A percentile compares a stretch with the other conserved stretches of the same genome.
These are phyloP conservation scores for Corrigiola litoralis DNA, from an alignment of 179 eudicot species.

Conservation along the genomic window DNA sequence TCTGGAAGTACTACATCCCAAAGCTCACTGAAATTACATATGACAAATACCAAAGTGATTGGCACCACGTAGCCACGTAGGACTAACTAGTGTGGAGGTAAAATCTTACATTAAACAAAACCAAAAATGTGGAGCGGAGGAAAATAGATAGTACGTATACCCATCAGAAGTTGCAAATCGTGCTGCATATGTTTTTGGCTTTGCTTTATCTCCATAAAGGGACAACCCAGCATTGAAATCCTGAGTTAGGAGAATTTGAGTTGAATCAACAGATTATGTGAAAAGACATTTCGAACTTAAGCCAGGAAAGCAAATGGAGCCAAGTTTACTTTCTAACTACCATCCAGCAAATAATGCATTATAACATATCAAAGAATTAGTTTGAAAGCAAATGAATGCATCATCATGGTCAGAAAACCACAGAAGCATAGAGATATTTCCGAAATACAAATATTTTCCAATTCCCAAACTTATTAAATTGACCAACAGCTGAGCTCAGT, in stretches of 20 bases:
- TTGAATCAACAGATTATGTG: not conserved
- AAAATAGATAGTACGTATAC: slow-evolving; percentile 33
- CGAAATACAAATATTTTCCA: not conserved
- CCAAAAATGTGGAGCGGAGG: not conserved
- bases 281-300: not conserved
- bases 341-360: no score
- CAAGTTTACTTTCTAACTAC: not conserved
- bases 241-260: slow-evolving; percentile 29
- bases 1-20: no score
- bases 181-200: slow-evolving; percentile 90
- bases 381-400: not conserved
- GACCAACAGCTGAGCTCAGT: not conserved
- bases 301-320: not conserved
- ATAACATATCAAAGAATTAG: not conserved
- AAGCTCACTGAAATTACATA: no score
- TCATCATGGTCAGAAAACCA: not conserved
- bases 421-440: not conserved
- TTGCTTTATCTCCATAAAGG: slow-evolving; percentile 92
- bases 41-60: not conserved
- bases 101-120: not conserved
- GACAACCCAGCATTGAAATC: slow-evolving; percentile 83
- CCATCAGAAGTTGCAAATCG: slow-evolving; percentile 90
- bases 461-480: not conserved
- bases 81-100: not conserved
- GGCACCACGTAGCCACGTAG: no score